Base-by-base conservation (phyloP, 1,139 yeast species). In the Meyerozyma athensensis region DNA sequence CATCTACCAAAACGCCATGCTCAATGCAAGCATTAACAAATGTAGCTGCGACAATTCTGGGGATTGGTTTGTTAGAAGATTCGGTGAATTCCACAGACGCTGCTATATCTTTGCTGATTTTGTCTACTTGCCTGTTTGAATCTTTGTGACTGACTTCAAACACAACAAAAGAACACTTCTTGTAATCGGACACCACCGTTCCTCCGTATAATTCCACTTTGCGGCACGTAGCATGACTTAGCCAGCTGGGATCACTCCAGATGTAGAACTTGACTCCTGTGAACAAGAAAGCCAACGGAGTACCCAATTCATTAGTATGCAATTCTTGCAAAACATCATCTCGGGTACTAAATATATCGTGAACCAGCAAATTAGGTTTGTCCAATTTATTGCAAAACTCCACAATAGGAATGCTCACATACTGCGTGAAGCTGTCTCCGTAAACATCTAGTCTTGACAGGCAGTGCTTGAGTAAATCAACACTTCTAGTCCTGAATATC, bases 391-490 rank as follows among this genome's bases (percentile, higher is more conserved):
- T 28, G 32, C 32, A 28, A 28, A 31, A 31, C 34, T 10, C 19
- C 12, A 35, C 7, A 30, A 32, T 13, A 17, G 19, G 19, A 13
- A 41, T 6, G 17, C 26, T 30, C 3, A 42, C 47, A 8, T 58
- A 59, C 3, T 64, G 52, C 9, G 59, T 56, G 43, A 58, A 72
- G 44, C 86, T 79, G 52, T 79, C 83, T 0, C 85, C 85, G 51
- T 45, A 75, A 13, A 43, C 44, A 49, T 82, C 87, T 0, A 68
- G 64, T 33, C 67, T 59, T 9, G 39, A 35, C 3, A 26, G 17
- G 6, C 63, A 53, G 2, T 39, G 20, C 5, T 40, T 36, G 28
- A 40, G 21, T 21, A 70, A 39, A 0, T 39, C 44, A 12, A 53
- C 39, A 33, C 42, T 44, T 5, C 34, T 39, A 30, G 61, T 49